These are phyloP conservation scores for Pythium aristosporum DNA, from an alignment of 352 stramenopile genomes.

Conservation along the genomic window DNA sequence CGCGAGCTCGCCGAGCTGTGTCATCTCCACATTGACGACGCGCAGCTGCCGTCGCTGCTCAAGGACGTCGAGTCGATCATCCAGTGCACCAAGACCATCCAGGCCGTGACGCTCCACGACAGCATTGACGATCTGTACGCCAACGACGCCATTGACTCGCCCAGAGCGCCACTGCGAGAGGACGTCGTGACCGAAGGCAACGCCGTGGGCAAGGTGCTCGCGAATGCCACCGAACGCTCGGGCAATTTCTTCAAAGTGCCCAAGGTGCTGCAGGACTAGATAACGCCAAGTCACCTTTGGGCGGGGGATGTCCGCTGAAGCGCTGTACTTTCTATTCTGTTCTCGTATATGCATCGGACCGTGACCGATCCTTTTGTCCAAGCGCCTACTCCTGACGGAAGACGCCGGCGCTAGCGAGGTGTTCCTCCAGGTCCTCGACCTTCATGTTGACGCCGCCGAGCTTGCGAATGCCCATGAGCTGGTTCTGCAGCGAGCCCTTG, in stretches of 20 bases:
- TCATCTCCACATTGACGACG: conserved; percentile 75
- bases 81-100: conserved; percentile 85
- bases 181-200: conserved; percentile 79
- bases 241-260: conserved; percentile 88
- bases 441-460: conserved; percentile 88
- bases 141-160: conserved; percentile 52
- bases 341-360: background rate
- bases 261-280: conserved; percentile 79
- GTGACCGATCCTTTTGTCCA: background rate
- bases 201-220: conserved; percentile 64
- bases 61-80: conserved; percentile 87
- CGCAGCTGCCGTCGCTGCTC: conserved; percentile 65
- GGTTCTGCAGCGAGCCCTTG: conserved; percentile 85
- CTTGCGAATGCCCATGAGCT: conserved; percentile 87
- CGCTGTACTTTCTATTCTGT: background rate
- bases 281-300: background rate
- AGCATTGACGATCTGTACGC: conserved; percentile 85
- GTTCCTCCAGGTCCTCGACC: conserved; percentile 88
- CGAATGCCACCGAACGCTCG: conserved; percentile 71
- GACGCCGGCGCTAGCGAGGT: conserved; percentile 75
- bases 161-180: conserved; percentile 64
- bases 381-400: conserved; percentile 41
- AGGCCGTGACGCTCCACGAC: conserved; percentile 75
- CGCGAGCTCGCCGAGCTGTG: conserved; percentile 78
- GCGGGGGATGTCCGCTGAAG: background rate